Conservation (phyloP, 805 yeast genomes). For the Yueomyces sinensis region DNA sequence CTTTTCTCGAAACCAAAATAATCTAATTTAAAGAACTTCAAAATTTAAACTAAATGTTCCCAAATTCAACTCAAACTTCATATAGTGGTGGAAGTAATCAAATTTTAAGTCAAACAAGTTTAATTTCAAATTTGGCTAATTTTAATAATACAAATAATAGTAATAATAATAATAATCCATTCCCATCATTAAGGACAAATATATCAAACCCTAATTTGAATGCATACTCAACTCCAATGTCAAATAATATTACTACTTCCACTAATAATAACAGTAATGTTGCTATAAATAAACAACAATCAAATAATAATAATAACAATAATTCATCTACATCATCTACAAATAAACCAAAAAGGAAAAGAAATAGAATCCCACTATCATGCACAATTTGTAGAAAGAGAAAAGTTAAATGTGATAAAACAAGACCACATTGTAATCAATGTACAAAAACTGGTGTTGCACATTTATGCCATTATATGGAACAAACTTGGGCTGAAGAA, state of each 20-base stretch:
- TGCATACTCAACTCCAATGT: no score
- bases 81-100: no score
- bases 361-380: constrained; percentile 36
- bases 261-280: not conserved
- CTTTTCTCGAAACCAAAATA: no score
- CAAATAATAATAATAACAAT: not conserved
- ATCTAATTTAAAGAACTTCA: no score
- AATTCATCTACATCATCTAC: not conserved
- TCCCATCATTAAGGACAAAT: no score
- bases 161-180: not conserved
- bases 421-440: constrained; percentile 42
- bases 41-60: no score
- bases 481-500: constrained; percentile 45
- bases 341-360: constrained; percentile 22
- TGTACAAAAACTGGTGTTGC: constrained; percentile 46
- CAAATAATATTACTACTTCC: not conserved
- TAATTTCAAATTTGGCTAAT: no score
- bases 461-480: constrained; percentile 43
- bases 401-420: constrained; percentile 37
- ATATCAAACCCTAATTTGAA: no score
- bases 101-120: no score
- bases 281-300: not conserved
- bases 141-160: not conserved
- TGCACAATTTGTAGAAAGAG: constrained; percentile 36
- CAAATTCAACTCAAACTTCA: no score